Evolutionary conservation across 768 basidiomycete genomes (phyloP).

Genomic region (Heimioporus sp.): DNA sequence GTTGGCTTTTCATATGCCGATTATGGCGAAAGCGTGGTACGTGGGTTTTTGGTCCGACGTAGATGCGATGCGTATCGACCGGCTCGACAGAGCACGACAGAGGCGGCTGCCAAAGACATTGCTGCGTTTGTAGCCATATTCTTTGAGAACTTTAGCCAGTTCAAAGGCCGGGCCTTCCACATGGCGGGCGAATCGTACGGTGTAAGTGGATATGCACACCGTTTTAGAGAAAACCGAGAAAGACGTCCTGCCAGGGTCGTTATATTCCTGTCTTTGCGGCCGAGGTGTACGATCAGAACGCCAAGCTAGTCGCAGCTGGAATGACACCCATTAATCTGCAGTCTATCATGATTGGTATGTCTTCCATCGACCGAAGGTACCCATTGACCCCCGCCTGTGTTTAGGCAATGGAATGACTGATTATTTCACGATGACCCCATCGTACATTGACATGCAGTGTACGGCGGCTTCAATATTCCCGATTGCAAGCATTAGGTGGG

Average conservation of each 20-base stretch:
- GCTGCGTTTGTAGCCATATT: constrained; percentile 71
- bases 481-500: constrained; percentile 36
- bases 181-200: constrained; percentile 60
- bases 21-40: constrained; percentile 38
- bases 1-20: constrained; percentile 49
- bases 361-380: too few species aligned
- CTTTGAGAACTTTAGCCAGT: constrained; percentile 70
- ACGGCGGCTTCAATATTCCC: constrained; percentile 48
- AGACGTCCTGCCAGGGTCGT: constrained; percentile 38
- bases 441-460: constrained; percentile 57
- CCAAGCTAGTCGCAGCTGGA: constrained; percentile 39
- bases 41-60: constrained; percentile 13
- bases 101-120: constrained; percentile 68
- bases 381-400: not conserved
- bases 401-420: constrained; percentile 47
- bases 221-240: not conserved
- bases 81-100: constrained; percentile 49
- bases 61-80: not conserved
- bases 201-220: constrained; percentile 22
- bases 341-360: constrained; percentile 48
- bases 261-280: constrained; percentile 52
- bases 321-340: constrained; percentile 48
- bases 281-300: constrained; percentile 48
- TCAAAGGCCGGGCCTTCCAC: constrained; percentile 64
- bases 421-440: constrained; percentile 34